Evolutionary conservation across 176 grass and related monocot genomes (phyloP), one percentile per base, ranked within the genome.

Genomic region (Oropetium thomaeum): DNA sequence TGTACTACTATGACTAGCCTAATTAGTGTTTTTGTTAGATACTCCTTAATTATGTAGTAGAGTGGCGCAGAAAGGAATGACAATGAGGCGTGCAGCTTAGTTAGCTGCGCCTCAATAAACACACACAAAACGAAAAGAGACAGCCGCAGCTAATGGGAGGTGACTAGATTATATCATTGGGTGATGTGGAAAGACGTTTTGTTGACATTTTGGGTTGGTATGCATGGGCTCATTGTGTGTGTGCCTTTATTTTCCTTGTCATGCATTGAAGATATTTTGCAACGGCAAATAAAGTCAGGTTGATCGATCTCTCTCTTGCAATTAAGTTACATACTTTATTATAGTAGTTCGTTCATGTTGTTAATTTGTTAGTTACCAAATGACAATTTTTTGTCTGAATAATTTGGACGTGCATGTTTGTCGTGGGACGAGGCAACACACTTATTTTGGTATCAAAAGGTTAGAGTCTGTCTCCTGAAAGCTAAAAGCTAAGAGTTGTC

Each of bases 161-260:
- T 82, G 85, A 77, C 73, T 82, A 57, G 79, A 71, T 72, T 59
- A 77, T 71, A 71, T 87, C 58, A 77, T 87, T 72, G 73, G 70
- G 42, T 82, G 84, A 71, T 77, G 29, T 66, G 79, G 79, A 71
- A 70, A 70, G 84, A 22, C 51, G 10, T 65, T 83, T 71, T 73
- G 49, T 65, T 47, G 58, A 58, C 58, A 28, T 40, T 66, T 76
- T 64, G 71, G 71, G 71, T 35, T 64, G 73, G 28, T 42, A 49
- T 48, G 42, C 58, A 49, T 48, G 42, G 73, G 73, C 54, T 63
- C 41, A 9, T 31, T 58, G 0, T 1, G 13, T 2, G 26, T 39
- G 2, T 7, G 6, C 41, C 58, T 63, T 75, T 49, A 7, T 49
- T 52, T 57, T 34, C 16, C 40, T 47, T 62, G 47, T 62, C 58